A percentile compares a stretch with the other conserved stretches of the same genome.
Evolutionary conservation across 768 basidiomycete species (phyloP).

Genomic region (Rhodotorula babjevae): DNA sequence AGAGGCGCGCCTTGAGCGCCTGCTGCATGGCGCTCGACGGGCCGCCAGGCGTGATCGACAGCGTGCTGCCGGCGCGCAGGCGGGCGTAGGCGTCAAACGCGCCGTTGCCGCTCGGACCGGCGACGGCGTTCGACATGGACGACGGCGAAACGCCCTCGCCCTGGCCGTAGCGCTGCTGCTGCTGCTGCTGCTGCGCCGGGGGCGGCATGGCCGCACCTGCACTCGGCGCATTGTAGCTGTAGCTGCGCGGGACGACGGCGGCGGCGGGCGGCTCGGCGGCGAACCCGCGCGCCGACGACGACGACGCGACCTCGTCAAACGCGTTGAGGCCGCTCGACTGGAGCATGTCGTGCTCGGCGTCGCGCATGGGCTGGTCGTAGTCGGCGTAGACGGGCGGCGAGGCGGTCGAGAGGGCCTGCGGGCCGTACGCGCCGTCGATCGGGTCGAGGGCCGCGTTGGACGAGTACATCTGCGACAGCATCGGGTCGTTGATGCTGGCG

Average conservation of each 20-base stretch:
- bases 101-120: too few relatives aligned
- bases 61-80: constrained; percentile 1
- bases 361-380: background rate
- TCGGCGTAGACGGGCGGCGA: background rate
- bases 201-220: too few relatives aligned
- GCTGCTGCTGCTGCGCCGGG: too few relatives aligned
- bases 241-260: background rate
- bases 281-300: background rate
- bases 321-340: constrained; percentile 2
- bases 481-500: background rate
- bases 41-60: constrained; percentile 24
- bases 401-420: background rate
- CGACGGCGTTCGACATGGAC: too few relatives aligned
- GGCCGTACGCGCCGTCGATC: constrained; percentile 13
- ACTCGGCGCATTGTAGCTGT: background rate
- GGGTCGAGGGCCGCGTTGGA: constrained; percentile 6
- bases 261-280: background rate
- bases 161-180: background rate
- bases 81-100: constrained; percentile 15
- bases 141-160: background rate
- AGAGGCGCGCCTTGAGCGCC: background rate
- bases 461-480: background rate
- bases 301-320: background rate
- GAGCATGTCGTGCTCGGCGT: constrained; percentile 6
- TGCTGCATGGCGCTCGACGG: background rate